Conservation (phyloP, 2,329 filamentous ascomycete species). For the Stenocarpella maydis region DNA sequence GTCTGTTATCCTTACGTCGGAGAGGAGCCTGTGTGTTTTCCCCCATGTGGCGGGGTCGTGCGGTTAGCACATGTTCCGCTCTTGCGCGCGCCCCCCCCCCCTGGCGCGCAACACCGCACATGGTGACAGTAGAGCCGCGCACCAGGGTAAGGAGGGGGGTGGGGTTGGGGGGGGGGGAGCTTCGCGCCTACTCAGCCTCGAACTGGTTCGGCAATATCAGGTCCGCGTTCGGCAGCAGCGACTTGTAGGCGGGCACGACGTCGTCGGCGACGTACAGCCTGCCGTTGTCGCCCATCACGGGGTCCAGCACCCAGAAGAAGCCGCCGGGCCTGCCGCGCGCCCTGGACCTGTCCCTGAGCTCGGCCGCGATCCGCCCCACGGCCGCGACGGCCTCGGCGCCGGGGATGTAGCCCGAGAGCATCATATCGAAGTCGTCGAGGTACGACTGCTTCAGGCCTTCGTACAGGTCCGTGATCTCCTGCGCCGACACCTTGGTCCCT, state of each 20-base stretch:
- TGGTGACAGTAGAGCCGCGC: neutral
- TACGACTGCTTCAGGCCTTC: conserved; percentile 83
- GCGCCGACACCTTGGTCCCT: conserved; percentile 81
- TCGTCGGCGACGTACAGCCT: conserved; percentile 90
- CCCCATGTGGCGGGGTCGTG: too few species aligned
- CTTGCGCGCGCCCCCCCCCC: conserved; percentile 9
- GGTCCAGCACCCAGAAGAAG: conserved; percentile 98
- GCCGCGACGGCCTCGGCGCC: conserved; percentile 84
- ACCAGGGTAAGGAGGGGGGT: neutral
- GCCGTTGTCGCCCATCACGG: conserved; percentile 98
- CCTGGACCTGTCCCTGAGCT: conserved; percentile 76
- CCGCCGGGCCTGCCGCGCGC: conserved; percentile 69
- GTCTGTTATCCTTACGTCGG: conserved; percentile 82
- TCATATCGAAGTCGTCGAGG: conserved; percentile 89
- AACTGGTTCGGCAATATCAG: conserved; percentile 96
- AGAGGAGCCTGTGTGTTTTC: conserved; percentile 72
- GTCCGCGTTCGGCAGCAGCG: conserved; percentile 81
- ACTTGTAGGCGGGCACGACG: conserved; percentile 89
- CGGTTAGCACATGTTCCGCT: neutral
- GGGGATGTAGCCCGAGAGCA: conserved; percentile 94
- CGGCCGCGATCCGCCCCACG: conserved; percentile 83
- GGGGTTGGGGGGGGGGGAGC: too few species aligned
- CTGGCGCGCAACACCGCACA: too few species aligned
- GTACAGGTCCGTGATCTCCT: conserved; percentile 86
- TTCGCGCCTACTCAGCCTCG: conserved; percentile 88